Evolutionary conservation across 2,329 filamentous ascomycete genomes (phyloP), one percentile per base, ranked within the genome.

Genomic region (Cladosporium phlei): DNA sequence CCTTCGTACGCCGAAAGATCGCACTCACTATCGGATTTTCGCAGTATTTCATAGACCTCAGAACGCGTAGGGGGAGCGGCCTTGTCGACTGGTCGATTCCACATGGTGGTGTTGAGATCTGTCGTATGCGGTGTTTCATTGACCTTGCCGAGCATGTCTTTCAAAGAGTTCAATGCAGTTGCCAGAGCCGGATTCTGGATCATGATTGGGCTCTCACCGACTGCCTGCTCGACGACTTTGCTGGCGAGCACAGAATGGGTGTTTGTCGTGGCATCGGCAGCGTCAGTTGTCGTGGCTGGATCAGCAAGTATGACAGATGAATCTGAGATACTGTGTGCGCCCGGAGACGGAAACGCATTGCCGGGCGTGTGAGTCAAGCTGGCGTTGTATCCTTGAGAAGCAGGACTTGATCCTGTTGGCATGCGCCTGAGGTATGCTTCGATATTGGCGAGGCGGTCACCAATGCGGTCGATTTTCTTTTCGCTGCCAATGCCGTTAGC

Each of bases 381-480:
- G 37, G 44, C 25, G 25, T 38, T n/a, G 21, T 45, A 6, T 35
- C 29, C 30, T 40, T 37, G 34, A 28, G 34, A 37, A 46, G 38
- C 8, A 40, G 48, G 22, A 34, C 44, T 35, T 34, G 38, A 24
- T 44, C 30, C 12, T 29, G 48, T 4, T 38, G 47, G 40, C 24
- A 46, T 55, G 27, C 30, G 55, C 40, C 17, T 50, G 30, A 45
- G 42, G 33, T 45, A 45, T 12, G 25, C 12, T 22, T 56, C 54
- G 40, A 58, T 55, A 16, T 35, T 48, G n/a, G 43, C 45, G 1
- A 58, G 46, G 28, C 54, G 48, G 17, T 53, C 44, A 16, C 46
- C 54, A 22, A 58, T 54, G 1, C 48, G 34, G 20, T 58, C 55
- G 16, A 58, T 54, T 30, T 58, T 58, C 33, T 55, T 52, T 22